phyloP scores from a whole-genome alignment of 2,329 filamentous ascomycete species.

The Phaeosphaeriaceae sp. region DNA sequence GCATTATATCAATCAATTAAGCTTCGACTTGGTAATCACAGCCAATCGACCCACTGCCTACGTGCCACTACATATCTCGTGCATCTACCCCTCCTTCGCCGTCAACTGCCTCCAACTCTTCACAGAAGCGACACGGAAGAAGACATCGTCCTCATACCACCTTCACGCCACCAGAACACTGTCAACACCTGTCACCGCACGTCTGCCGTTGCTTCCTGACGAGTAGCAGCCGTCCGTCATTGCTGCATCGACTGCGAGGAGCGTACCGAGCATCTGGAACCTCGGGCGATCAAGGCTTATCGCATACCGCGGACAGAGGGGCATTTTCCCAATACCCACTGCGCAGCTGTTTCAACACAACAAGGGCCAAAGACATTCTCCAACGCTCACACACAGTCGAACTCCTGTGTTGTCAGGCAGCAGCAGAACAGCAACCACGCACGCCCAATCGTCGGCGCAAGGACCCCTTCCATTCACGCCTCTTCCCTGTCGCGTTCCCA shows the following conservation, averaged over 20 bases:
- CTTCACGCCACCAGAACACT: conserved; percentile 4
- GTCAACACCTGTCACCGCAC: not conserved
- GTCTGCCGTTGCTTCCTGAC: not conserved
- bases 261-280: conserved; percentile 31
- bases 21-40: conserved; percentile 27
- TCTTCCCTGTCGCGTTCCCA: conserved; percentile 39
- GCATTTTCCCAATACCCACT: conserved; percentile 18
- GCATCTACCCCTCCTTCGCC: conserved; percentile 42
- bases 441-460: conserved; percentile 39
- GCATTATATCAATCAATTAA: conserved; percentile 30
- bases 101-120: conserved; percentile 11
- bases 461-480: conserved; percentile 29
- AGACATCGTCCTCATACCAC: conserved; percentile 12
- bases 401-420: conserved; percentile 40
- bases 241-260: conserved; percentile 11
- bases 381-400: conserved; percentile 12
- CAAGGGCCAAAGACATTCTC: not conserved
- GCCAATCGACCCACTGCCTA: conserved; percentile 30
- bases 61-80: conserved; percentile 39
- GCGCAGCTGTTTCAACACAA: conserved; percentile 11
- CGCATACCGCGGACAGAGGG: conserved; percentile 32
- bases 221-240: not conserved
- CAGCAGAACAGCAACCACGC: conserved; percentile 15
- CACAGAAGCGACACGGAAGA: conserved; percentile 12
- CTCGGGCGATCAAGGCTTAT: conserved; percentile 46